These are phyloP conservation scores for Scheffersomyces parashehatae DNA, from an alignment of 1,139 yeast genomes.

Conservation along the genomic window DNA sequence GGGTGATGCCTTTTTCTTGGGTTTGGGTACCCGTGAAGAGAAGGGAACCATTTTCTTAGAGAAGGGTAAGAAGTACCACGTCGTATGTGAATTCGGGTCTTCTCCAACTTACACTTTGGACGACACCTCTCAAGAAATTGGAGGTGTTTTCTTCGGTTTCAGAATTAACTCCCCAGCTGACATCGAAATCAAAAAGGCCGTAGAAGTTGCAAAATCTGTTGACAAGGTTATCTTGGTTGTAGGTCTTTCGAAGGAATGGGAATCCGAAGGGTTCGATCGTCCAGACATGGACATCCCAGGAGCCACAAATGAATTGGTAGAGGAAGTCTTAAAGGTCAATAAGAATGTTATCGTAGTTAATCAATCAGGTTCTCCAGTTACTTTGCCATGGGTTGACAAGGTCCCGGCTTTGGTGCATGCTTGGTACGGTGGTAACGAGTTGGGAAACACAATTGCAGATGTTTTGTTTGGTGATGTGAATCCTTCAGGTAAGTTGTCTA, in stretches of 20 bases:
- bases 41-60: constrained; percentile 36
- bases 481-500: constrained; percentile 32
- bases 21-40: constrained; percentile 53
- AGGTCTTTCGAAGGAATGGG: constrained; percentile 50
- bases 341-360: constrained; percentile 18
- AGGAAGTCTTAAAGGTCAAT: constrained; percentile 15
- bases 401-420: constrained; percentile 19
- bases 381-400: constrained; percentile 18
- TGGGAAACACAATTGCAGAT: constrained; percentile 28
- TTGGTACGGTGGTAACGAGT: constrained; percentile 25
- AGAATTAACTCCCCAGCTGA: constrained; percentile 20
- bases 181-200: constrained; percentile 38
- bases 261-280: constrained; percentile 51
- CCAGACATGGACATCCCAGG: constrained; percentile 30
- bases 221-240: constrained; percentile 48
- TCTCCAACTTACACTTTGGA: constrained; percentile 40
- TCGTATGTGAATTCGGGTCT: constrained; percentile 55
- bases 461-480: constrained; percentile 27
- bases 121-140: constrained; percentile 23
- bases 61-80: constrained; percentile 44
- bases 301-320: constrained; percentile 14
- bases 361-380: constrained; percentile 21
- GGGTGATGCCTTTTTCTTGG: constrained; percentile 48
- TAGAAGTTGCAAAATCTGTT: constrained; percentile 42
- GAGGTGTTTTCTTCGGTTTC: constrained; percentile 35